Base-by-base conservation (phyloP, 768 basidiomycete genomes). In the Serendipita vermifera region DNA sequence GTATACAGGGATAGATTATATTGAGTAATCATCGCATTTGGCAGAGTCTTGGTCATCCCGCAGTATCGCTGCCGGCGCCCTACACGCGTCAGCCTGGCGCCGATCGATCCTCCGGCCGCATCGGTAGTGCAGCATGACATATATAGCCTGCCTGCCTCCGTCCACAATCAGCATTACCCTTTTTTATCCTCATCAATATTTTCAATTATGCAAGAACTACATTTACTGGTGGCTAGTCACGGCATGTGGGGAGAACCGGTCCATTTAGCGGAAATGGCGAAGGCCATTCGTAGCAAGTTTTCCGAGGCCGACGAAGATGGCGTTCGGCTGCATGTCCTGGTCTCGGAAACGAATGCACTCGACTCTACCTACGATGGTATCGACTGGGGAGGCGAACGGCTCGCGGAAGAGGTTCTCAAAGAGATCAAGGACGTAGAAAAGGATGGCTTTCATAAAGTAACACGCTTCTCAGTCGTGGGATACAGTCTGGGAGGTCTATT, bases 401-500 rank as follows among this genome's bases (percentile, higher is more conserved):
- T 90, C 33, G 79, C 86, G 2, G 71, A 81, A 58, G 89, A 92
- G 79, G 87, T 87, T 15, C 57, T 74, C 38, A 73, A 76, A 3
- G 75, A 80, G 62, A 71, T 85, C 5, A 66, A 73, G 51, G 70
- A 74, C 39, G 69, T 89, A 14, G 71, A 77, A 59, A 59, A 66
- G 14, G 71, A 77, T 11, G 63, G 62, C 13, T 81, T 78, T 4
- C 75, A 72, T 59, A 74, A 66, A 14, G 85, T 92, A 3, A 76
- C 75, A 57, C 76, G 77, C 31, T 82, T 91, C 63, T 87, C 85
- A 9, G 71, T 84, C 3, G 79, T 78, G 2, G 90, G 90, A 1
- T 92, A 93, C 67, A 76, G 75, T 33, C 73, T 93, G 9, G 91
- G 91, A 1, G 91, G 91, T 0, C 74, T 93, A 2, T 71, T 93